phyloP scores from a whole-genome alignment of 805 yeast genomes.

The Lipomyces yamadae region DNA sequence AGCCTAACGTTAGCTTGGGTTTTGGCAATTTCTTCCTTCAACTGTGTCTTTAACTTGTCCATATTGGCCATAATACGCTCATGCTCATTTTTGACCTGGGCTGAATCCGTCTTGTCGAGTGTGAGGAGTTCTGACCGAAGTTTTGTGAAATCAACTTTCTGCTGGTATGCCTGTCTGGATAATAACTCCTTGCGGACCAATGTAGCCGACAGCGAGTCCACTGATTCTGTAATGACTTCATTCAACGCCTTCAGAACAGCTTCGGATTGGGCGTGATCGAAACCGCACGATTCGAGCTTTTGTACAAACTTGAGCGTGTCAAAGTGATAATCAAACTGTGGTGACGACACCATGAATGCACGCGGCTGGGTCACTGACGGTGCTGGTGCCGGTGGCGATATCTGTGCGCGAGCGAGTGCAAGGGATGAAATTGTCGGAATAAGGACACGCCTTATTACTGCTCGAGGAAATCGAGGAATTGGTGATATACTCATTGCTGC shows the following conservation, averaged over 20 bases:
- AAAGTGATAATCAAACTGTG: slow-evolving; percentile 51
- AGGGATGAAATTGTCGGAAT: not conserved
- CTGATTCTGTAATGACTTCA: slow-evolving; percentile 78
- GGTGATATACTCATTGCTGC: not conserved
- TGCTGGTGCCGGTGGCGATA: not conserved
- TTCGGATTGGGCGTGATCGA: slow-evolving; percentile 75
- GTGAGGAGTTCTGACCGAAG: slow-evolving; percentile 88
- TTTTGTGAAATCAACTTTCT: slow-evolving; percentile 94
- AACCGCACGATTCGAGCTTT: slow-evolving; percentile 70
- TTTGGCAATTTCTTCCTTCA: slow-evolving; percentile 89
- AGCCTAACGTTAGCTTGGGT: slow-evolving; percentile 87
- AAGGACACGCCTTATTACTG: not conserved
- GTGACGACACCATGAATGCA: not conserved
- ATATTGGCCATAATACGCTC: slow-evolving; percentile 82
- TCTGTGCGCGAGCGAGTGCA: not conserved
- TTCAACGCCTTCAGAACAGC: slow-evolving; percentile 76
- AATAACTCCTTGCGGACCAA: slow-evolving; percentile 85
- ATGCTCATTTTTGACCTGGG: slow-evolving; percentile 80
- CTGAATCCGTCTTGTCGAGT: slow-evolving; percentile 84
- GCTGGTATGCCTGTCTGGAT: slow-evolving; percentile 87
- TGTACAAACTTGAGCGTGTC: slow-evolving; percentile 78
- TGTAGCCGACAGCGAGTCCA: slow-evolving; percentile 71
- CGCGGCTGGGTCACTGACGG: not conserved
- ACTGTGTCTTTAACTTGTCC: slow-evolving; percentile 80
- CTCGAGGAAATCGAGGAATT: not conserved